Evolutionary conservation across 2,329 filamentous ascomycete species (phyloP), one percentile per base, ranked within the genome.

Genomic region (Harringtonia lauricola): DNA sequence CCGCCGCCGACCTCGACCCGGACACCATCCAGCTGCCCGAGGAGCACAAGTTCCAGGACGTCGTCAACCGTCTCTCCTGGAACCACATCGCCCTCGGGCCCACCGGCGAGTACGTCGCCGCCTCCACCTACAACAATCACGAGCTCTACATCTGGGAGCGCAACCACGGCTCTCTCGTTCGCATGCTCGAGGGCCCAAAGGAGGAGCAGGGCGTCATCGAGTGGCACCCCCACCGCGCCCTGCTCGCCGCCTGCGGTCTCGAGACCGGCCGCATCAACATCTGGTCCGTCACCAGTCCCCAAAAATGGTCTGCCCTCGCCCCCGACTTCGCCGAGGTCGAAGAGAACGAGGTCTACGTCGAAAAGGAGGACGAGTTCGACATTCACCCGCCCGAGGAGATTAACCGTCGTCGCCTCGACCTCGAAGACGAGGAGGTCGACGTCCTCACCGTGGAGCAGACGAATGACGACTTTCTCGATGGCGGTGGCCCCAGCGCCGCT

Each of bases 131-230:
- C 62, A 96, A 96, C 71, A 98, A 98, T 57, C 89, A 95, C 55
- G 90, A 98, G 63, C 85, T 98, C 50, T 96, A 96, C 63, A 89
- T 96, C 24, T 96, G 90, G 92, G 92, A 98, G 64, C 80, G 92
- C 43, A 84, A 83, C 44, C 87, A 94, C 56, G 92, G 92, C 41
- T 95, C 87, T 62, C 67, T 98, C 45, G 89, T 95, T 42, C 94
- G 94, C 62, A 98, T 98, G 68, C 72, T 98, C 33, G 94, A 98
- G 61, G 90, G 92, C 1, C 89, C 90, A 1, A 94, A 94, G 56
- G 92, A 98, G 64, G 94, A 98, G 63, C 79, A 96, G 49, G 90
- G 90, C 1, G 85, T 94, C 5, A 89, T 98, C 22, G 92, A 98
- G 64, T 98, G 92, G 92, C 92, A 98, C 58, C 92, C 92, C 1